Conservation (phyloP, 768 basidiomycete species). For the Hortiboletus flavorubellus region DNA sequence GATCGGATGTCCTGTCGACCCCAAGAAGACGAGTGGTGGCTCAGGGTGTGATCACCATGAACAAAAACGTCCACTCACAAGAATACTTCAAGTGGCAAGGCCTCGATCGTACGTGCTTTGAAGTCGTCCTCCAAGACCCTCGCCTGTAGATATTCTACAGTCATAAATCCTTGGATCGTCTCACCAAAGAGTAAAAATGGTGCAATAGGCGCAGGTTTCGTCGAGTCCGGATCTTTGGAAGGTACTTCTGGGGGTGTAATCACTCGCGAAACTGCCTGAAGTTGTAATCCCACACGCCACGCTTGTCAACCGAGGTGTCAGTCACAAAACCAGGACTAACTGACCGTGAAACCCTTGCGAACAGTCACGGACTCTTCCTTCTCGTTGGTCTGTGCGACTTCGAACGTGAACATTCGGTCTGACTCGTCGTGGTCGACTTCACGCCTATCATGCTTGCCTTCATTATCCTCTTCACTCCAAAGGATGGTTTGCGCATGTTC, state of each 20-base stretch:
- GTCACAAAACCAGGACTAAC: background rate
- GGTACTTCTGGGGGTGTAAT: constrained; percentile 10
- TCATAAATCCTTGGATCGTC: constrained; percentile 38
- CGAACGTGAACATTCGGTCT: constrained; percentile 49
- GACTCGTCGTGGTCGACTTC: constrained; percentile 37
- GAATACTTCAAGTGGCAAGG: too few relatives aligned
- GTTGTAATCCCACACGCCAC: background rate
- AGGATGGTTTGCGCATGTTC: constrained; percentile 43
- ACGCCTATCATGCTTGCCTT: constrained; percentile 24
- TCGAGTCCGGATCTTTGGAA: constrained; percentile 1
- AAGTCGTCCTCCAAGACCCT: too few relatives aligned
- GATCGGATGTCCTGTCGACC: constrained; percentile 3
- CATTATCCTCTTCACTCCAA: constrained; percentile 33
- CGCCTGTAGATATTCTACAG: constrained; percentile 14
- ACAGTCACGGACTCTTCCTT: constrained; percentile 48
- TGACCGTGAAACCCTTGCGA: constrained; percentile 45
- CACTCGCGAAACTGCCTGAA: constrained; percentile 9
- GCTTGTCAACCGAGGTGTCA: background rate
- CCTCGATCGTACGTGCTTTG: too few relatives aligned
- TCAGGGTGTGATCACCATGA: too few relatives aligned
- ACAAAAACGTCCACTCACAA: too few relatives aligned
- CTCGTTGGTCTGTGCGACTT: constrained; percentile 50
- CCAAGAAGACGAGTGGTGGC: too few relatives aligned
- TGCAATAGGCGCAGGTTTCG: constrained; percentile 3
- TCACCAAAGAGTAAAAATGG: constrained; percentile 38